phyloP scores from a whole-genome alignment of 768 basidiomycete genomes.

The Tephrocybe sp. region DNA sequence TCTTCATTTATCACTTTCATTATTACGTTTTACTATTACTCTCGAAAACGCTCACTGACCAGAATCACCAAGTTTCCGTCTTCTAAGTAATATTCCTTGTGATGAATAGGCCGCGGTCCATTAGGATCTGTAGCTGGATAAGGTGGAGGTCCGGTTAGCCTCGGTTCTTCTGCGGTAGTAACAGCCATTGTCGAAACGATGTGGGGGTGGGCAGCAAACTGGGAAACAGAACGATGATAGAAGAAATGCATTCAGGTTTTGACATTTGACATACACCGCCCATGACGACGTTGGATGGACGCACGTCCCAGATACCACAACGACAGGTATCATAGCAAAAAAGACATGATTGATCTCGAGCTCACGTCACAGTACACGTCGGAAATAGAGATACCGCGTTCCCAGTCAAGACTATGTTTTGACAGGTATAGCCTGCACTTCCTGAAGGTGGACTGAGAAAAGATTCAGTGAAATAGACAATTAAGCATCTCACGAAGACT shows the following conservation, averaged over 20 bases:
- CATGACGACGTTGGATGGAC: not conserved
- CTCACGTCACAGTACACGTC: slow-evolving; percentile 31
- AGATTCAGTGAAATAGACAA: not conserved
- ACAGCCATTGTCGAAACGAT: not conserved
- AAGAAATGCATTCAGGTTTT: not conserved
- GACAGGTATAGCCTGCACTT: slow-evolving; percentile 48
- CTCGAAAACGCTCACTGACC: slow-evolving; percentile 9
- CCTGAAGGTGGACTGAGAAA: slow-evolving; percentile 37
- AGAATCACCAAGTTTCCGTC: slow-evolving; percentile 26
- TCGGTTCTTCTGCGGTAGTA: not conserved
- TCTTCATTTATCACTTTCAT: slow-evolving; percentile 19
- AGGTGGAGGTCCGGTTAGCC: not conserved
- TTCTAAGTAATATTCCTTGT: slow-evolving; percentile 22
- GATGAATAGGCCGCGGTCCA: slow-evolving; percentile 4
- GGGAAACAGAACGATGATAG: not conserved
- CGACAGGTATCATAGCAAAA: not conserved
- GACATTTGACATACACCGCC: not conserved
- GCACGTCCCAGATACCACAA: not conserved
- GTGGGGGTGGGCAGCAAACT: not conserved
- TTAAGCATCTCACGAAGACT: not conserved
- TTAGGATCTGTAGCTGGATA: slow-evolving; percentile 1
- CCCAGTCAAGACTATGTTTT: slow-evolving; percentile 51
- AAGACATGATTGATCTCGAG: not conserved
- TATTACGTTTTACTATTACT: not conserved
- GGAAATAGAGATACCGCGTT: slow-evolving; percentile 45